These are phyloP conservation scores for Salvia hispanica DNA, from an alignment of 257 asterid genomes.

Conservation along the genomic window DNA sequence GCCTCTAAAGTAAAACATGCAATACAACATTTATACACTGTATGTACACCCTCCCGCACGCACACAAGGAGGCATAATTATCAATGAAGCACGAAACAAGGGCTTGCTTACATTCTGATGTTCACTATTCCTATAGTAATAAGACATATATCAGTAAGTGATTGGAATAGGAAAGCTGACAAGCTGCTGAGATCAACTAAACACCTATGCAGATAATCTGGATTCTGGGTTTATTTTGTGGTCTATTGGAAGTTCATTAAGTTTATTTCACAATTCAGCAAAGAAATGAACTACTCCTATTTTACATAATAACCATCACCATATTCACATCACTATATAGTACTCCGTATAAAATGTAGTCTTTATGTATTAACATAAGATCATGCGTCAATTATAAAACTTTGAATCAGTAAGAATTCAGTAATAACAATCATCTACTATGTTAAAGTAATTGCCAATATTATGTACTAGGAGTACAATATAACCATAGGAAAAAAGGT, in stretches of 20 bases:
- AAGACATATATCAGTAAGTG: constrained; percentile 8
- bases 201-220: not conserved
- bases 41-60: not conserved
- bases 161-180: not conserved
- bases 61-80: not conserved
- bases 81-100: not conserved
- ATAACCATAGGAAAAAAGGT: not conserved
- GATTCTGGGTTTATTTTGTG: not conserved
- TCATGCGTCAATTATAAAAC: not conserved
- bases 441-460: not conserved
- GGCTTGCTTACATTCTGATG: not conserved
- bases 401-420: not conserved
- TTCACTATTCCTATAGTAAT: not conserved
- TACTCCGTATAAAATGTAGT: too few species aligned
- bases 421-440: not conserved
- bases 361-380: not conserved
- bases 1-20: not conserved
- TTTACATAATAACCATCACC: too few species aligned
- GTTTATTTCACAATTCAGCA: too few species aligned
- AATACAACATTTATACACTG: not conserved
- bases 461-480: not conserved
- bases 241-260: too few species aligned
- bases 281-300: too few species aligned
- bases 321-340: too few species aligned
- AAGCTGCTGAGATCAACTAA: not conserved